A percentile compares a stretch with the other conserved stretches of the same genome.
Evolutionary conservation across 2,329 filamentous ascomycete species (phyloP).

Genomic region (Fusarium devonianum): DNA sequence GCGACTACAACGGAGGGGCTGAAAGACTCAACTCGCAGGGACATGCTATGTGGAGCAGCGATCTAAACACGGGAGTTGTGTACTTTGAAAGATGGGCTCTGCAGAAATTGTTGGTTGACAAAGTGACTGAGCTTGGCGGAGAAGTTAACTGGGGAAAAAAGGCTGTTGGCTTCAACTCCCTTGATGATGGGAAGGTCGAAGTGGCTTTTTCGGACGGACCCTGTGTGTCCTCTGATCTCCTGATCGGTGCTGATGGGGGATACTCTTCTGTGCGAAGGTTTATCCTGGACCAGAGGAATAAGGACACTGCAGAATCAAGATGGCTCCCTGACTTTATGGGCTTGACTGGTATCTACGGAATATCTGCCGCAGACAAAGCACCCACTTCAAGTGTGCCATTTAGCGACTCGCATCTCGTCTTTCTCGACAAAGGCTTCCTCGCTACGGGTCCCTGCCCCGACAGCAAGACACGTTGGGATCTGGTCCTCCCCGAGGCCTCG

Average conservation of each 20-base stretch:
- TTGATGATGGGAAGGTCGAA: conserved; percentile 14
- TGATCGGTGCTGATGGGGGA: conserved; percentile 36
- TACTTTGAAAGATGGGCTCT: conserved; percentile 34
- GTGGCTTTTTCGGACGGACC: conserved; percentile 21
- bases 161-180: conserved; percentile 13
- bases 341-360: conserved; percentile 34
- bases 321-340: conserved; percentile 37
- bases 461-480: conserved; percentile 37
- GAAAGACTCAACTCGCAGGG: conserved; percentile 19
- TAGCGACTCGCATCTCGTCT: conserved; percentile 27
- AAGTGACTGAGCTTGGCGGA: conserved; percentile 25
- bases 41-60: conserved; percentile 31
- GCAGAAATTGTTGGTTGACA: conserved; percentile 27
- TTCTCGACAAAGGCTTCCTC: conserved; percentile 28
- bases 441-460: conserved; percentile 28
- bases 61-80: conserved; percentile 26
- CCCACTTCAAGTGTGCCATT: conserved; percentile 5
- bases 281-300: conserved; percentile 26
- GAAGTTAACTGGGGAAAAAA: conserved; percentile 32
- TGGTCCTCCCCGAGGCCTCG: conserved; percentile 33
- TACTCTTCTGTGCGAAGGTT: conserved; percentile 32
- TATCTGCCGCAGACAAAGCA: conserved; percentile 19
- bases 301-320: conserved; percentile 15
- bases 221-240: conserved; percentile 14
- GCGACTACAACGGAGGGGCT: conserved; percentile 12